Conservation (phyloP, 352 stramenopile genomes). For the Phytopythium ostracodes region DNA sequence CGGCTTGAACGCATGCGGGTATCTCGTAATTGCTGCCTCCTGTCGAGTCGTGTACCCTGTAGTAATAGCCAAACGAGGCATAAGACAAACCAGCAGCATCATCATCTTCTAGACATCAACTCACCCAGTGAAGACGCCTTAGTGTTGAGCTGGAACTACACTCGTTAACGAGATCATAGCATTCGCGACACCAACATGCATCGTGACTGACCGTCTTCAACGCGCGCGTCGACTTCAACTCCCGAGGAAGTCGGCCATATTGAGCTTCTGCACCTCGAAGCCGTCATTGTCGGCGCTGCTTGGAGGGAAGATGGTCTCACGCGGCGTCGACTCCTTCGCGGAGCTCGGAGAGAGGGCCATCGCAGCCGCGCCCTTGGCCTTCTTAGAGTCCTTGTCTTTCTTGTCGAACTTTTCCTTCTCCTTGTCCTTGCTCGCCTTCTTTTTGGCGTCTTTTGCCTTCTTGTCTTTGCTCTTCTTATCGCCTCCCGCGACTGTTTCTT, state of each 20-base stretch:
- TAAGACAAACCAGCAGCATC: background rate
- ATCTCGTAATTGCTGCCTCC: background rate
- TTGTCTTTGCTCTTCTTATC: conserved; percentile 37
- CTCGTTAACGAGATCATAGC: background rate
- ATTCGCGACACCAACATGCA: background rate
- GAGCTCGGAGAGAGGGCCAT: conserved; percentile 1
- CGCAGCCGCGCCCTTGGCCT: conserved; percentile 10
- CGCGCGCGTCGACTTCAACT: conserved; percentile 13
- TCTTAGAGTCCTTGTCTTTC: conserved; percentile 30
- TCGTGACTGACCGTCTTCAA: background rate
- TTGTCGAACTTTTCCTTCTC: conserved; percentile 38
- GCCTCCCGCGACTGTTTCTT: conserved; percentile 31
- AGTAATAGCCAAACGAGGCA: background rate
- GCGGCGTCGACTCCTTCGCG: conserved; percentile 28
- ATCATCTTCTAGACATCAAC: background rate
- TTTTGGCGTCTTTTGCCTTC: conserved; percentile 44
- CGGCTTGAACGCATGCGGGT: too few relatives aligned
- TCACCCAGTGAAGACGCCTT: background rate
- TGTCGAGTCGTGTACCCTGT: background rate
- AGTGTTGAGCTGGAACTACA: background rate
- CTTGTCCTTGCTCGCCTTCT: conserved; percentile 27
- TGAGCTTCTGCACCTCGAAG: conserved; percentile 72
- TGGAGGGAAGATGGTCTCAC: conserved; percentile 36
- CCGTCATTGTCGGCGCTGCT: conserved; percentile 33
- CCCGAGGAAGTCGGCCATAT: conserved; percentile 73